Conservation (phyloP, 306 rosid genomes). For the Prunus davidiana region DNA sequence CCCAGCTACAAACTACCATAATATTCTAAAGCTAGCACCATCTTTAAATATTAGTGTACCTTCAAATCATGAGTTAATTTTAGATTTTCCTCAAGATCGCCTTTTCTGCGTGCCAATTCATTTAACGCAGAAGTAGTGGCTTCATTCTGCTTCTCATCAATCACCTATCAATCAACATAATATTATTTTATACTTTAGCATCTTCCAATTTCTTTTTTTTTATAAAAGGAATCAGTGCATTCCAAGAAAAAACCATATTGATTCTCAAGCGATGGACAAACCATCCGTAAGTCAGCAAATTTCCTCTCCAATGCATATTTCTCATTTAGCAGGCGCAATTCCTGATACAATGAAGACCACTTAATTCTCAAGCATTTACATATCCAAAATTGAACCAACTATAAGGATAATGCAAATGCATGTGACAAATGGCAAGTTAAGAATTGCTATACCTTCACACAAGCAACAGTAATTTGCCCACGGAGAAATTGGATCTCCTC, state of each 20-base stretch:
- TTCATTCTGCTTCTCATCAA: conserved; percentile 90
- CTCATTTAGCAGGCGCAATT: conserved; percentile 69
- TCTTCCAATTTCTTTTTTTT: background rate
- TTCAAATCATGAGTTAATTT: conserved; percentile 80
- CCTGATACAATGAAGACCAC: conserved; percentile 51
- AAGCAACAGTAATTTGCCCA: conserved; percentile 67
- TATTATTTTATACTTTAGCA: background rate
- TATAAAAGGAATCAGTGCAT: background rate
- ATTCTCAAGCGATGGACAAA: conserved; percentile 38
- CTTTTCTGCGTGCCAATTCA: conserved; percentile 80
- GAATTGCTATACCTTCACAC: conserved; percentile 58
- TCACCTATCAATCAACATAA: conserved; percentile 44
- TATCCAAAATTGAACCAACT: conserved; percentile 1
- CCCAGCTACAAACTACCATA: background rate
- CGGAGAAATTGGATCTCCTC: conserved; percentile 82
- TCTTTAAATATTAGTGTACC: conserved; percentile 36
- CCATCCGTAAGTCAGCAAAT: conserved; percentile 88
- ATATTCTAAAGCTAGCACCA: background rate
- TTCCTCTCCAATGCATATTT: conserved; percentile 81
- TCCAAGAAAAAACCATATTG: conserved; percentile 1
- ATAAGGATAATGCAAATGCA: background rate
- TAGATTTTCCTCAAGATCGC: conserved; percentile 80
- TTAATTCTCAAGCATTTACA: conserved; percentile 14
- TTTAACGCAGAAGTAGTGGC: conserved; percentile 66
- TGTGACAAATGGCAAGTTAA: background rate